A percentile compares a stretch with the other conserved stretches of the same genome.
phyloP scores from a whole-genome alignment of 169 alveolate species.

The Cryptosporidium xiaoi region DNA sequence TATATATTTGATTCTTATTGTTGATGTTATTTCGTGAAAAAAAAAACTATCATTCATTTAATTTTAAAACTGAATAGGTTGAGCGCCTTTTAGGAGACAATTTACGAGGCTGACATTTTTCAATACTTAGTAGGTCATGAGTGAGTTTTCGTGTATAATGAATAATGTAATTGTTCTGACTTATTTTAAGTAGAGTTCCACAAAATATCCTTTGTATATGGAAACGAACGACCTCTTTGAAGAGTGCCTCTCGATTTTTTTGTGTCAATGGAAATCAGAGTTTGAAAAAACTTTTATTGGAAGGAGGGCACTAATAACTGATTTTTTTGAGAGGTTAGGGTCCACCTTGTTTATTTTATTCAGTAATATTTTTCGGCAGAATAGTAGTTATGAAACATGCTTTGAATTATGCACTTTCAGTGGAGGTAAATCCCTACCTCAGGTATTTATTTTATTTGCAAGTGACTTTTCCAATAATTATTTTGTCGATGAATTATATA shows the following conservation, averaged over 20 bases:
- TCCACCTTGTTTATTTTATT: neutral
- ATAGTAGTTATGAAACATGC: neutral
- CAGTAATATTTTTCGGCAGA: neutral
- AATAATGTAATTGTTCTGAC: too few relatives aligned
- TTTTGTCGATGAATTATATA: constrained; percentile 8
- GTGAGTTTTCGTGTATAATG: too few relatives aligned
- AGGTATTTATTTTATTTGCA: constrained; percentile 4
- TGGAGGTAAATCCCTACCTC: neutral
- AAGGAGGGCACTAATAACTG: constrained; percentile 10
- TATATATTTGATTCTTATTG: neutral
- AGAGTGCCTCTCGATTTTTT: constrained; percentile 6
- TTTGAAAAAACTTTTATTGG: constrained; percentile 26
- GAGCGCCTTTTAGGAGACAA: neutral
- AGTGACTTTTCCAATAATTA: constrained; percentile 16
- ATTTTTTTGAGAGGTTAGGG: constrained; percentile 35
- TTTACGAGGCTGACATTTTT: neutral
- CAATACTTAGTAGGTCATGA: neutral
- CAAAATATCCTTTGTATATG: too few relatives aligned
- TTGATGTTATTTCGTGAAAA: neutral
- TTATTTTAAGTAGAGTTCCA: too few relatives aligned
- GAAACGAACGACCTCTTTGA: neutral
- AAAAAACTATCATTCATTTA: neutral
- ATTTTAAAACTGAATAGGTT: neutral
- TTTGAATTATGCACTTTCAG: neutral
- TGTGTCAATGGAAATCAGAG: constrained; percentile 43